A percentile compares a stretch with the other conserved stretches of the same genome.
Conservation (phyloP, 495 filamentous ascomycete genomes). For the Hypoxylon lienhwacheense region DNA sequence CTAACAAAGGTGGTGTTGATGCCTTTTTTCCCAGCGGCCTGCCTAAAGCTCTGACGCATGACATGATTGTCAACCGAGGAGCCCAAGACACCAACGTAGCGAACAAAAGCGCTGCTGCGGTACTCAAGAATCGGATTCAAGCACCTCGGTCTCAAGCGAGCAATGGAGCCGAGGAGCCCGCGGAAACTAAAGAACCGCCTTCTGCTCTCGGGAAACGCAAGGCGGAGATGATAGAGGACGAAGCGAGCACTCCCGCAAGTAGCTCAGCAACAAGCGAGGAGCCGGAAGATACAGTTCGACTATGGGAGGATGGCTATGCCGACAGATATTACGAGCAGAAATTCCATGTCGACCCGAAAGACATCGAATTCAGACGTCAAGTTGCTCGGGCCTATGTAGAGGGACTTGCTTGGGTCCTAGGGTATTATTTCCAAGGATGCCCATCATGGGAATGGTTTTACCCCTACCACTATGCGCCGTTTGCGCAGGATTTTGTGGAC, state of each 20-base stretch:
- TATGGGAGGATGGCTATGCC: constrained; percentile 95
- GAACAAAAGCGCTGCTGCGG: constrained; percentile 93
- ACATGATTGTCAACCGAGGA: constrained; percentile 81
- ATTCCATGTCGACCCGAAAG: constrained; percentile 79
- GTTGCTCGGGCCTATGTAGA: constrained; percentile 94
- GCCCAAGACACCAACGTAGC: constrained; percentile 77
- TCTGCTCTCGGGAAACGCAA: constrained; percentile 59
- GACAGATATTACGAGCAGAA: constrained; percentile 98
- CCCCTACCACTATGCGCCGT: constrained; percentile 97
- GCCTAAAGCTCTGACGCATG: constrained; percentile 70
- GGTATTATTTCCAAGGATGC: constrained; percentile 98
- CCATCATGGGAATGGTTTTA: constrained; percentile 99
- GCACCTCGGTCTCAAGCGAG: constrained; percentile 45
- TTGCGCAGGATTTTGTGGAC: constrained; percentile 92
- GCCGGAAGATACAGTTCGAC: constrained; percentile 73
- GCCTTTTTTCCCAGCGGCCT: constrained; percentile 39
- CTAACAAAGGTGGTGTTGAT: constrained; percentile 37
- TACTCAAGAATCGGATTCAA: constrained; percentile 79
- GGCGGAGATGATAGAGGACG: constrained; percentile 62
- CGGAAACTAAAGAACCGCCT: constrained; percentile 37
- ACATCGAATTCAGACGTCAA: constrained; percentile 85
- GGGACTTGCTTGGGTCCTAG: constrained; percentile 95
- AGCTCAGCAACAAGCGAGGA: constrained; percentile 49
- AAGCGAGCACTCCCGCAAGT: constrained; percentile 53
- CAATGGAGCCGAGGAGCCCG: constrained; percentile 12